A percentile compares a stretch with the other conserved stretches of the same genome.
These are phyloP conservation scores for Trametes polyzona DNA, from an alignment of 1,284 basidiomycete species.

Conservation along the genomic window DNA sequence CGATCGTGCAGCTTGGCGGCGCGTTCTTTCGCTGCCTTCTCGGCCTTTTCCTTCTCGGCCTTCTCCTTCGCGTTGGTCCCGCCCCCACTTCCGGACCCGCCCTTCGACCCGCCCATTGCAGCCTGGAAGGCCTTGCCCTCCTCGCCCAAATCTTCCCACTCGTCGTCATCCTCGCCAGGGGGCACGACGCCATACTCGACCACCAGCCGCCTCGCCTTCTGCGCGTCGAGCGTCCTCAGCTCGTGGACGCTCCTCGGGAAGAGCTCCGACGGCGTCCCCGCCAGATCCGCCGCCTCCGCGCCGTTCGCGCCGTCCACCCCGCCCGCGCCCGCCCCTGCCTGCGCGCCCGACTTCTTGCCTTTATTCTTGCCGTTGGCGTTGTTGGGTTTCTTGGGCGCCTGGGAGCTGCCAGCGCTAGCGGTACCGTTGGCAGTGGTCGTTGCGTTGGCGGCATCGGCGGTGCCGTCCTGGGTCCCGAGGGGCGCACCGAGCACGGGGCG, in stretches of 20 bases:
- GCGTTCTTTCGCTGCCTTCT: background rate
- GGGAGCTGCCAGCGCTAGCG: too few relatives aligned
- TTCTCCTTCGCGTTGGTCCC: background rate
- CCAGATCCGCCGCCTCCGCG: constrained; percentile 1
- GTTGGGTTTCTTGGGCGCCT: background rate
- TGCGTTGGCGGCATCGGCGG: constrained; percentile 7
- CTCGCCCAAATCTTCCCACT: background rate
- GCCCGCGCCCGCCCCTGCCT: background rate
- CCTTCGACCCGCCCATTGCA: too few relatives aligned
- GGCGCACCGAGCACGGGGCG: constrained; percentile 43
- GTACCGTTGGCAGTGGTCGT: background rate
- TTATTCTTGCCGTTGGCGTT: background rate
- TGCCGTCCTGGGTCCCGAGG: constrained; percentile 42
- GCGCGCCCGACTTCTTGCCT: background rate
- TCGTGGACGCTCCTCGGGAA: constrained; percentile 41
- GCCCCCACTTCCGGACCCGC: background rate
- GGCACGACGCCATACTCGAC: constrained; percentile 45
- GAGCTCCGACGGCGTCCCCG: constrained; percentile 29
- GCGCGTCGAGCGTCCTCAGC: constrained; percentile 47
- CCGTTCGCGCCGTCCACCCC: background rate
- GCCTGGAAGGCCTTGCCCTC: too few relatives aligned
- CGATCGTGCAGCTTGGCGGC: background rate
- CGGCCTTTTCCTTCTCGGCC: background rate
- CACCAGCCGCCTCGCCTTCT: constrained; percentile 42
- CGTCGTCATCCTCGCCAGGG: constrained; percentile 23